Percentiles rank a stretch among this genome's conserved stretches.
Conservation (phyloP, 805 yeast species). For the Barnettozyma wickerhamii region DNA sequence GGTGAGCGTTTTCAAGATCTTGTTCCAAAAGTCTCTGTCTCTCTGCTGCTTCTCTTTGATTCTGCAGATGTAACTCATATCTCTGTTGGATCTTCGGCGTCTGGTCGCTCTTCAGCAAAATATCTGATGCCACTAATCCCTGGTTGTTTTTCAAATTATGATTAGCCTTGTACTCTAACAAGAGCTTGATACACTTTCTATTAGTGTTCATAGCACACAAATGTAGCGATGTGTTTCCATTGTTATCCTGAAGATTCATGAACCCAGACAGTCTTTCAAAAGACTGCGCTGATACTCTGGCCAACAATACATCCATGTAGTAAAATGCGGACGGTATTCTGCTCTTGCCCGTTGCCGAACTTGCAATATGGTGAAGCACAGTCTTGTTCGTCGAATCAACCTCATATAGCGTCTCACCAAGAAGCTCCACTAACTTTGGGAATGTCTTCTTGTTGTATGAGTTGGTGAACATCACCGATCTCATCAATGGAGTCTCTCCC, state of each 20-base stretch:
- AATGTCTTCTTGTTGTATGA: slow-evolving; percentile 79
- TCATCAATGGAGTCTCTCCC: slow-evolving; percentile 86
- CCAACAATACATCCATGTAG: slow-evolving; percentile 71
- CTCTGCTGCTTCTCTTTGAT: slow-evolving; percentile 11
- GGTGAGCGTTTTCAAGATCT: not conserved
- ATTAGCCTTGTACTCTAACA: slow-evolving; percentile 46
- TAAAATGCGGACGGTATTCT: slow-evolving; percentile 78
- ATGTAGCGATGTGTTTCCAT: slow-evolving; percentile 79
- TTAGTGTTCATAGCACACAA: slow-evolving; percentile 62
- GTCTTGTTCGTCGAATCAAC: slow-evolving; percentile 72
- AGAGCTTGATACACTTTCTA: slow-evolving; percentile 43
- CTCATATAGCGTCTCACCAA: slow-evolving; percentile 73
- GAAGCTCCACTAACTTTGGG: slow-evolving; percentile 68
- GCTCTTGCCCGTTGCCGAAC: slow-evolving; percentile 58
- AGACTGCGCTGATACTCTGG: slow-evolving; percentile 64
- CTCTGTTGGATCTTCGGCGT: slow-evolving; percentile 23
- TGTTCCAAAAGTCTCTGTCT: slow-evolving; percentile 3
- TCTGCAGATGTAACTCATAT: slow-evolving; percentile 21
- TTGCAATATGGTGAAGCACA: slow-evolving; percentile 81
- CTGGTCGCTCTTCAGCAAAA: slow-evolving; percentile 23
- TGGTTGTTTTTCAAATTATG: slow-evolving; percentile 36
- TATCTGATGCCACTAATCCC: slow-evolving; percentile 25
- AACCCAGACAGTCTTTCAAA: slow-evolving; percentile 56
- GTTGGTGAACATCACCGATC: slow-evolving; percentile 83
- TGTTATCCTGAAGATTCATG: slow-evolving; percentile 62